phyloP scores from a whole-genome alignment of 768 basidiomycete genomes.

The Kwoniella bestiolae region DNA sequence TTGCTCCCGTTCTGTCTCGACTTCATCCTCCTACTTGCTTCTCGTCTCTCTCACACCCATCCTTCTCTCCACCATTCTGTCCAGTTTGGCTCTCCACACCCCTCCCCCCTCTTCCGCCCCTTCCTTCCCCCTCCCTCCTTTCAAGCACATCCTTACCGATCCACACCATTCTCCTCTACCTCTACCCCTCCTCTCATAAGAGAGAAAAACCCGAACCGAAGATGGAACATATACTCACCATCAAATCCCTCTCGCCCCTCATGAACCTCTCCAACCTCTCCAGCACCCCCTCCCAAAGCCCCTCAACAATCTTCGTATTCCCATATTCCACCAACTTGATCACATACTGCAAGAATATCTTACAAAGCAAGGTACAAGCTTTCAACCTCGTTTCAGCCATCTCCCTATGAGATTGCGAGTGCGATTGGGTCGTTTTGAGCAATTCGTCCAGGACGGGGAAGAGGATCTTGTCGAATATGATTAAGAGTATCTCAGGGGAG shows the following conservation, averaged over 20 bases:
- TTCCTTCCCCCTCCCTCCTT: neutral
- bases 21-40: neutral
- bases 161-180: too few species aligned
- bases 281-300: conserved; percentile 86
- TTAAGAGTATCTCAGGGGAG: conserved; percentile 67
- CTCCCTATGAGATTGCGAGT: conserved; percentile 64
- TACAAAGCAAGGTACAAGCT: conserved; percentile 88
- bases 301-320: conserved; percentile 61
- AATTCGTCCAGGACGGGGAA: conserved; percentile 93
- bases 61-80: too few species aligned
- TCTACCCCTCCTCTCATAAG: too few species aligned
- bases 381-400: conserved; percentile 89
- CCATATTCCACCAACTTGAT: conserved; percentile 67
- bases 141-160: neutral
- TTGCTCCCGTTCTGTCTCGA: neutral
- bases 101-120: neutral
- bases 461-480: conserved; percentile 83
- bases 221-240: conserved; percentile 64
- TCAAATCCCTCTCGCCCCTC: conserved; percentile 80
- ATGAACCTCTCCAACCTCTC: conserved; percentile 88
- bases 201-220: neutral
- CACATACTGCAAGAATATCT: conserved; percentile 92
- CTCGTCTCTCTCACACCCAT: neutral
- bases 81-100: too few species aligned
- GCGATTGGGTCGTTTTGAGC: conserved; percentile 72